Evolutionary conservation across 768 basidiomycete genomes (phyloP).

Genomic region (Lactarius psammicola): DNA sequence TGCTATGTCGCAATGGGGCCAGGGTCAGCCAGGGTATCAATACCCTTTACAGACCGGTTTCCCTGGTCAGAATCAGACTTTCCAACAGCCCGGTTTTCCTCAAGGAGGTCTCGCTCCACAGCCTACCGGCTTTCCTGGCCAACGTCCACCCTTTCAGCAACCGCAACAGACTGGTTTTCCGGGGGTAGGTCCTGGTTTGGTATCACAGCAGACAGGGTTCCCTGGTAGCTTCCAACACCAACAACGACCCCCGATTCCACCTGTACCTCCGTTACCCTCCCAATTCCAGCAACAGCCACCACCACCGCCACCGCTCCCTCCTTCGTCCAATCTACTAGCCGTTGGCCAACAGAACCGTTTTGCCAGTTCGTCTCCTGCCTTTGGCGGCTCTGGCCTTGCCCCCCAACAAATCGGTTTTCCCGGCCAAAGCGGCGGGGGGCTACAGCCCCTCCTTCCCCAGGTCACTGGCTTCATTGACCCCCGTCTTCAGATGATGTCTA

Average conservation of each 20-base stretch:
- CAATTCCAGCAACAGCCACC: conserved; percentile 44
- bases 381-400: conserved; percentile 43
- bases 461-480: conserved; percentile 82
- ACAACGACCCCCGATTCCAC: conserved; percentile 36
- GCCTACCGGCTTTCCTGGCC: conserved; percentile 52
- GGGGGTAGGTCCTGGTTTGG: conserved; percentile 32
- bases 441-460: conserved; percentile 61
- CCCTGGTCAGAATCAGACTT: conserved; percentile 46
- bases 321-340: conserved; percentile 52
- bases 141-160: conserved; percentile 49
- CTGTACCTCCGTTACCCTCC: conserved; percentile 25
- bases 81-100: conserved; percentile 43
- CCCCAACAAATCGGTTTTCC: conserved; percentile 62
- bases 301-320: conserved; percentile 63
- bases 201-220: conserved; percentile 61
- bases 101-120: conserved; percentile 55
- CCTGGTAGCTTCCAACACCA: conserved; percentile 40
- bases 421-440: conserved; percentile 37
- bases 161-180: conserved; percentile 60
- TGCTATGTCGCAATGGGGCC: conserved; percentile 77
- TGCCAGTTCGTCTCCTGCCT: conserved; percentile 54
- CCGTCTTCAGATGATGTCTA: conserved; percentile 84
- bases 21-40: conserved; percentile 65
- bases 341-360: conserved; percentile 50
- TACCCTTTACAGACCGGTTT: conserved; percentile 75